Evolutionary conservation across 768 basidiomycete genomes (phyloP), one percentile per base, ranked within the genome.

Genomic region (Scleroderma bovista): DNA sequence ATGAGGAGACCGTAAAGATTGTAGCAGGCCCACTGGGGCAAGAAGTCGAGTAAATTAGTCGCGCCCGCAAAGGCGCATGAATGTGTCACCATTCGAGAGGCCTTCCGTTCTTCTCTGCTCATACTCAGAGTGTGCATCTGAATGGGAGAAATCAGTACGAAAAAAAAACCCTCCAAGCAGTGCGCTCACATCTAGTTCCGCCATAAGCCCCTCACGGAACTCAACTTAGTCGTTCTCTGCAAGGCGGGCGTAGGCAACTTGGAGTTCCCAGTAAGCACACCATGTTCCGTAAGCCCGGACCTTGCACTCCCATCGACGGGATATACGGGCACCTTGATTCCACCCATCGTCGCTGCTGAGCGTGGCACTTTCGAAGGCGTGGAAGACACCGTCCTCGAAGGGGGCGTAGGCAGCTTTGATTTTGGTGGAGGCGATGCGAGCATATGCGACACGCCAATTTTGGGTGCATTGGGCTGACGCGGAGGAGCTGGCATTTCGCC

Each of bases 351-450:
- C 9, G 55, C 32, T n/a, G 45, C 42, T 3, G 55, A 31, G 11
- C 56, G 54, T 11, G 48, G 49, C 20, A 44, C 24, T 49, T 58
- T 44, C 17, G 48, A 43, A 11, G 55, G 38, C 10, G 53, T 40
- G 15, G 41, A 12, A 23, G 20, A 13, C 0, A 29, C 6, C 11
- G 29, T 40, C 9, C 60, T 60, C 2, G 57, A 52, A 0, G 59
- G 63, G 8, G 56, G 42, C 40, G 51, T 44, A 17, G 60, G 54
- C 31, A 66, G 55, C 45, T 54, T 68, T 2, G 64, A 58, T 16
- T 33, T 38, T 10, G 56, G 48, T 11, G 53, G 59, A 5, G 26
- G n/a, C 7, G 43, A 29, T 7, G 38, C 37, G 6, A 44, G 45
- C 9, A 20, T 40, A 16, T 24, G 10, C 22, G 23, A 11, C 11